Conservation (phyloP, 306 rosid species). For the Alnus glutinosa region DNA sequence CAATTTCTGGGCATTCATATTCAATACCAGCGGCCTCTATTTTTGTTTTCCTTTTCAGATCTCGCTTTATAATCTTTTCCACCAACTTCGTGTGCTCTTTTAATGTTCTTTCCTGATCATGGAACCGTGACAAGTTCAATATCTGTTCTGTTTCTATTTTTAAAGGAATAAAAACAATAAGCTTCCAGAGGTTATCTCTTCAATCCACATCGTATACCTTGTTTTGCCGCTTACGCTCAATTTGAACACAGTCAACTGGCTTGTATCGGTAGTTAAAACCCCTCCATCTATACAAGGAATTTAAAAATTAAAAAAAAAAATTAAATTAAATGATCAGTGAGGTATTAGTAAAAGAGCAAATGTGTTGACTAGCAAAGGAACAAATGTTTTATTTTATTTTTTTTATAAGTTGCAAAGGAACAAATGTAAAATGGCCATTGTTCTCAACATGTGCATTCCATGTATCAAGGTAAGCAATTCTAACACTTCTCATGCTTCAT, state of each 20-base stretch:
- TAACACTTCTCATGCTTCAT: background rate
- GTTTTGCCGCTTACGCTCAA: slow-evolving; percentile 58
- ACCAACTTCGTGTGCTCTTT: slow-evolving; percentile 68
- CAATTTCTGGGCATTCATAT: slow-evolving; percentile 84
- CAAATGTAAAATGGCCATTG: background rate
- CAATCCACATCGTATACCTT: slow-evolving; percentile 47
- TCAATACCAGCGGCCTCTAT: slow-evolving; percentile 85
- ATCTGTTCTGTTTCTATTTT: background rate
- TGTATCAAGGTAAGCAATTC: background rate
- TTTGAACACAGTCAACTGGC: slow-evolving; percentile 57
- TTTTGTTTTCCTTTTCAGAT: slow-evolving; percentile 54
- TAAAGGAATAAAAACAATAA: background rate
- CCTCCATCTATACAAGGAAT: slow-evolving; percentile 58
- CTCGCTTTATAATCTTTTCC: slow-evolving; percentile 57
- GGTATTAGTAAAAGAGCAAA: background rate
- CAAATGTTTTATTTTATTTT: too few relatives aligned
- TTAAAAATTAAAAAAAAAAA: background rate
- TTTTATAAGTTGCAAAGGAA: background rate
- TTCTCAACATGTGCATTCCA: background rate
- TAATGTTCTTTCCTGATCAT: slow-evolving; percentile 69
- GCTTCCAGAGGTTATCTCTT: background rate
- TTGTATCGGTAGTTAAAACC: slow-evolving; percentile 55
- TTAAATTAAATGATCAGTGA: background rate
- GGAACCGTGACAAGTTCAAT: background rate
- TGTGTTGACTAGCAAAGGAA: too few relatives aligned